Conservation (phyloP, 2,329 filamentous ascomycete species). For the Arthrobotrys pseudoclavata region DNA sequence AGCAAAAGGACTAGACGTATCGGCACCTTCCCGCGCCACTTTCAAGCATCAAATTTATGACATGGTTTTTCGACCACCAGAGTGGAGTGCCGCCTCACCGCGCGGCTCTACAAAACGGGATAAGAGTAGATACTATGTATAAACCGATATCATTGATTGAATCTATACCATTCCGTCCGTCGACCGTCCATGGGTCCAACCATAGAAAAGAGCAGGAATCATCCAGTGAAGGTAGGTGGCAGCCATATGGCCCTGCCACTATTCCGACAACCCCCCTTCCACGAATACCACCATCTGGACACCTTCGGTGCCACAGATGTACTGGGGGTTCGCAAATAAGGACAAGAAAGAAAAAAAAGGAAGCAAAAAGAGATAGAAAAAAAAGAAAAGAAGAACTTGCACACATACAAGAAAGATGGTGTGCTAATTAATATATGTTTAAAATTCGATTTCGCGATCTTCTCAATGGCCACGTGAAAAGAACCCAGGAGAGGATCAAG, state of each 20-base stretch:
- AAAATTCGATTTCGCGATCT: conserved; percentile 47
- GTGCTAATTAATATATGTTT: conserved; percentile 26
- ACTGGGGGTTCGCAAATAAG: background rate
- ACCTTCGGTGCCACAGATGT: conserved; percentile 50
- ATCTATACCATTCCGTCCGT: background rate
- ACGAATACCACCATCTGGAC: conserved; percentile 20
- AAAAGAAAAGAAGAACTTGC: background rate
- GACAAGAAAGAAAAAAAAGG: background rate
- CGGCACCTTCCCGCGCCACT: conserved; percentile 22
- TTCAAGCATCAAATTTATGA: conserved; percentile 17
- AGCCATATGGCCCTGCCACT: conserved; percentile 21
- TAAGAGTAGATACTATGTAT: background rate
- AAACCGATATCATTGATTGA: background rate
- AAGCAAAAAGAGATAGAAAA: background rate
- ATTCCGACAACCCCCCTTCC: conserved; percentile 5
- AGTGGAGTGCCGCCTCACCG: conserved; percentile 38
- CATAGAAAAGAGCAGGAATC: conserved; percentile 13
- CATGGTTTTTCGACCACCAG: background rate
- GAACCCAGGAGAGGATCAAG: conserved; percentile 15
- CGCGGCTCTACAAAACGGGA: conserved; percentile 39
- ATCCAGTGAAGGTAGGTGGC: conserved; percentile 38
- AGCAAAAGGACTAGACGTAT: background rate
- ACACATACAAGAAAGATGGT: conserved; percentile 37
- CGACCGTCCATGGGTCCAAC: conserved; percentile 9
- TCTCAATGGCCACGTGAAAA: conserved; percentile 45